A percentile compares a stretch with the other conserved stretches of the same genome.
Conservation (phyloP, 2,329 filamentous ascomycete species). For the Claviceps africana region DNA sequence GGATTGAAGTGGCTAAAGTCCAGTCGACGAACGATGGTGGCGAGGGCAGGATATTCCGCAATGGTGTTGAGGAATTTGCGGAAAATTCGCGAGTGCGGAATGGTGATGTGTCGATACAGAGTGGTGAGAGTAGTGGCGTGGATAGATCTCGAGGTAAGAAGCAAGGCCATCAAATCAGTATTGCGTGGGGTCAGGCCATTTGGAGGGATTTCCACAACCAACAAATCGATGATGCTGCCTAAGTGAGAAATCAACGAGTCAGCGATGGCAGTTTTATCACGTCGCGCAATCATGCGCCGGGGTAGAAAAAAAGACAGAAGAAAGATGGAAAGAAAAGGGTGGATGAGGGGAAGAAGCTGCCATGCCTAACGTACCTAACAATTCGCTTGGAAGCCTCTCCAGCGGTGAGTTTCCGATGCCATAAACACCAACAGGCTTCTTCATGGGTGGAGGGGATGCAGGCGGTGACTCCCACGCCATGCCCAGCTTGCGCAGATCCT, state of each 20-base stretch:
- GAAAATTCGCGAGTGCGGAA: slow-evolving; percentile 73
- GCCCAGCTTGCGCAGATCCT: slow-evolving; percentile 41
- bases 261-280: slow-evolving; percentile 2
- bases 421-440: slow-evolving; percentile 17
- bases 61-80: slow-evolving; percentile 65
- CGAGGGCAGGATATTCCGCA: slow-evolving; percentile 50
- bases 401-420: slow-evolving; percentile 40
- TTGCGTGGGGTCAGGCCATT: slow-evolving; percentile 66
- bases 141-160: slow-evolving; percentile 61
- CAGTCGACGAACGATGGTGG: slow-evolving; percentile 61
- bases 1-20: slow-evolving; percentile 83
- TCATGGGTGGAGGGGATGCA: slow-evolving; percentile 17
- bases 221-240: slow-evolving; percentile 62
- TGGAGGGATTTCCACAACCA: slow-evolving; percentile 57
- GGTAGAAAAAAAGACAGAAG: not conserved
- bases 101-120: slow-evolving; percentile 66
- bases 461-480: slow-evolving; percentile 38
- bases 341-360: not conserved
- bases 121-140: slow-evolving; percentile 60
- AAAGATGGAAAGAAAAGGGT: not conserved
- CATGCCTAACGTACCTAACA: slow-evolving; percentile 46
- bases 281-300: not conserved
- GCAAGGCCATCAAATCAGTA: slow-evolving; percentile 60
- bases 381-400: slow-evolving; percentile 55
- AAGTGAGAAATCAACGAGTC: not conserved